Conservation (phyloP, 805 yeast species). For the Yarrowia yakushimensis region DNA sequence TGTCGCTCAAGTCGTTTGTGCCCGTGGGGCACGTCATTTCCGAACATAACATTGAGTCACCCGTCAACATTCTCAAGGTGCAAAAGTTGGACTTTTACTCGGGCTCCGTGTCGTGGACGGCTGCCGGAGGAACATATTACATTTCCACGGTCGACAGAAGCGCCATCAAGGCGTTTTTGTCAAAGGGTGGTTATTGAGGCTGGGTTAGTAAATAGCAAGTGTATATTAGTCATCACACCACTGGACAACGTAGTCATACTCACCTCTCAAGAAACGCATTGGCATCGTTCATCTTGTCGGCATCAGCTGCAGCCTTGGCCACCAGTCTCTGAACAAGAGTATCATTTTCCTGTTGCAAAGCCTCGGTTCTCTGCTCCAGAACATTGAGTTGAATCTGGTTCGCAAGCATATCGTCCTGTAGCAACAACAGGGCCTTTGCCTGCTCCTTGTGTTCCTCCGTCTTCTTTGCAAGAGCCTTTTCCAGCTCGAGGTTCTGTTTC, state of each 20-base stretch:
- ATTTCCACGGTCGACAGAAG: slow-evolving; percentile 59
- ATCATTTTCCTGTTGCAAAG: slow-evolving; percentile 48
- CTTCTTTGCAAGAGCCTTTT: not conserved
- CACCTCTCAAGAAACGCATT: slow-evolving; percentile 38
- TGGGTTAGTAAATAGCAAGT: slow-evolving; percentile 9
- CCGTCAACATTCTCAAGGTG: slow-evolving; percentile 63
- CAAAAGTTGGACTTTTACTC: slow-evolving; percentile 60
- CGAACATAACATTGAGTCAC: slow-evolving; percentile 49
- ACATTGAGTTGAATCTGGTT: slow-evolving; percentile 57
- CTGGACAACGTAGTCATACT: too few species aligned
- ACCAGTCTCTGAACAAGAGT: slow-evolving; percentile 57
- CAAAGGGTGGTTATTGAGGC: not conserved
- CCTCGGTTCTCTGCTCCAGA: slow-evolving; percentile 38
- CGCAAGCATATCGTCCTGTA: slow-evolving; percentile 66
- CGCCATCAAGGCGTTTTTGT: slow-evolving; percentile 17
- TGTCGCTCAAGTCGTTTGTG: slow-evolving; percentile 74
- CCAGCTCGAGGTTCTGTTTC: slow-evolving; percentile 9
- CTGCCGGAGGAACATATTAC: slow-evolving; percentile 70
- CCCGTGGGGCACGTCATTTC: slow-evolving; percentile 68
- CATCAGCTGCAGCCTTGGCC: slow-evolving; percentile 54
- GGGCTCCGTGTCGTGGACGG: slow-evolving; percentile 85
- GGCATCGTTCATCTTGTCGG: slow-evolving; percentile 54
- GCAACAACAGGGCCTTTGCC: slow-evolving; percentile 49
- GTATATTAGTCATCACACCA: not conserved
- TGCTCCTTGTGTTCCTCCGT: slow-evolving; percentile 20